phyloP scores from a whole-genome alignment of 352 stramenopile genomes.

The Bremia lactucae region DNA sequence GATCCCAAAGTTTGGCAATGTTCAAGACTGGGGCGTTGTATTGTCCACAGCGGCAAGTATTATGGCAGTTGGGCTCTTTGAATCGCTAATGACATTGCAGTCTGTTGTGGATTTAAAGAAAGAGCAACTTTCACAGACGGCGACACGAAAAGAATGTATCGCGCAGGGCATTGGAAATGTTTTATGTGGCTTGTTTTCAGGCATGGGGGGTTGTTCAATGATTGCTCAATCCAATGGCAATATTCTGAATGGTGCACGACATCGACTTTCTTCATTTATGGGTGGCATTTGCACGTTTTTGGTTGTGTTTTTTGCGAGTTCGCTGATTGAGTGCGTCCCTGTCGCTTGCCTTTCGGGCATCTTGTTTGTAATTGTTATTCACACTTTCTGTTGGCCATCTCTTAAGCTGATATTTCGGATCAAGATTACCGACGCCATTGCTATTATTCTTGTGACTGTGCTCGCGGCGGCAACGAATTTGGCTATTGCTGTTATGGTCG shows the following conservation, averaged over 20 bases:
- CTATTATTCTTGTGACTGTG: constrained; percentile 78
- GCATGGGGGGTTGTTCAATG: constrained; percentile 91
- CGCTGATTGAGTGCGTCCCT: constrained; percentile 77
- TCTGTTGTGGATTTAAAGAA: constrained; percentile 86
- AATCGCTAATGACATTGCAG: constrained; percentile 92
- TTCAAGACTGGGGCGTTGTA: constrained; percentile 59
- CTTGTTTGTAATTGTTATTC: constrained; percentile 79
- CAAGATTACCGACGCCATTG: constrained; percentile 52
- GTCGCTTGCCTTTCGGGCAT: constrained; percentile 81
- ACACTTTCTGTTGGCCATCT: constrained; percentile 88
- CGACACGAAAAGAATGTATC: constrained; percentile 69
- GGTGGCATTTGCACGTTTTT: constrained; percentile 51
- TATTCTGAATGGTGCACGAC: constrained; percentile 71
- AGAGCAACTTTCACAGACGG: constrained; percentile 44
- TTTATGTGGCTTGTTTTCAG: constrained; percentile 84
- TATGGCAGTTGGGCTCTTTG: constrained; percentile 86
- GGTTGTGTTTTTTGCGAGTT: constrained; percentile 76
- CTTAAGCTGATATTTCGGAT: constrained; percentile 71
- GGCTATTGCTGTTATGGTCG: constrained; percentile 74
- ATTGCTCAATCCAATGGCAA: constrained; percentile 90
- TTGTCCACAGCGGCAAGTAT: constrained; percentile 85
- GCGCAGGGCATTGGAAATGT: constrained; percentile 88
- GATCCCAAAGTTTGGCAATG: constrained; percentile 30
- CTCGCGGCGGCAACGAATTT: constrained; percentile 82
- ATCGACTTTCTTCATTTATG: constrained; percentile 59